A percentile compares a stretch with the other conserved stretches of the same genome.
These are phyloP conservation scores for Colletotrichum sp. DNA, from an alignment of 2,329 filamentous ascomycete species.

Conservation along the genomic window DNA sequence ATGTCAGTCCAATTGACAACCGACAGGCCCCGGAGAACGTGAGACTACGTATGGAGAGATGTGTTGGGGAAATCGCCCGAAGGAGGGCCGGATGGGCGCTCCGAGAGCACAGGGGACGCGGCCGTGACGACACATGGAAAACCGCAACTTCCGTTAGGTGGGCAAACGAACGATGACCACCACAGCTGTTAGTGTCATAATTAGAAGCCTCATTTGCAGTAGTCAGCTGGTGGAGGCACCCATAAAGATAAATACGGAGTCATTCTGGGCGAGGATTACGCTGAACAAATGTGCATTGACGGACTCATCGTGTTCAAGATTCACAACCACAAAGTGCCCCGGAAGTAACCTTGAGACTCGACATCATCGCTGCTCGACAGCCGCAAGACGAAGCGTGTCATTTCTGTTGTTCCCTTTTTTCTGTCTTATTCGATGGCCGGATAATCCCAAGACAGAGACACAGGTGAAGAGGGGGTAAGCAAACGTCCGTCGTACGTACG, in stretches of 20 bases:
- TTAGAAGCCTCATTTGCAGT: background rate
- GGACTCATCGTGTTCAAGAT: too few species aligned
- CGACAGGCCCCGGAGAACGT: background rate
- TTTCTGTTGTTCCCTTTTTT: background rate
- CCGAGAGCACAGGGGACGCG: rapidly evolving
- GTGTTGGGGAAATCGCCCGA: too few species aligned
- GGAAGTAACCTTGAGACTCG: background rate
- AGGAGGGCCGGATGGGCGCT: background rate
- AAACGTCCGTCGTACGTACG: background rate
- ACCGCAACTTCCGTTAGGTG: background rate
- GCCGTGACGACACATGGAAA: rapidly evolving
- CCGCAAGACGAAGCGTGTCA: rapidly evolving
- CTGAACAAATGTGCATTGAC: too few species aligned
- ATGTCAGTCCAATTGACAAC: background rate
- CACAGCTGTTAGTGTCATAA: background rate
- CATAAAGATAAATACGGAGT: rapidly evolving
- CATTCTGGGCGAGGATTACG: rapidly evolving
- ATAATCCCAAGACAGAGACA: background rate
- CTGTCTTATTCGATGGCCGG: background rate
- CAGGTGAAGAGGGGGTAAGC: background rate
- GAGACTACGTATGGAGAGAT: background rate
- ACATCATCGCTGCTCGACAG: background rate
- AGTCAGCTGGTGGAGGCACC: background rate
- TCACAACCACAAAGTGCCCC: too few species aligned
- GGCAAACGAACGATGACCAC: background rate